These are phyloP conservation scores for Escovopsis weberi DNA, from an alignment of 2,329 filamentous ascomycete species.

Conservation along the genomic window DNA sequence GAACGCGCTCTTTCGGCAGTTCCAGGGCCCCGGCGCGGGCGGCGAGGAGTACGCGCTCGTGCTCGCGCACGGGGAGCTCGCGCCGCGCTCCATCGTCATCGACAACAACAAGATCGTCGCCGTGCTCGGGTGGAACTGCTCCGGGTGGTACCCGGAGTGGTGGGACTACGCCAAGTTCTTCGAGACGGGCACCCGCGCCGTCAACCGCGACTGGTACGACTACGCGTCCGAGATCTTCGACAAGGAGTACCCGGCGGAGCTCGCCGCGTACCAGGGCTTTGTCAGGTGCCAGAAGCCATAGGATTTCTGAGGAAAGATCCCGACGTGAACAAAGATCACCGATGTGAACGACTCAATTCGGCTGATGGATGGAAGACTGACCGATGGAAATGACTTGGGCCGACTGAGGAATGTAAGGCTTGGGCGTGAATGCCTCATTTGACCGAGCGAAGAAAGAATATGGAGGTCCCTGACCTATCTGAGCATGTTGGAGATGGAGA, in stretches of 20 bases:
- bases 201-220: slow-evolving; percentile 18
- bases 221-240: slow-evolving; percentile 17
- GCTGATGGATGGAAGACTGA: neutral
- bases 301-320: neutral
- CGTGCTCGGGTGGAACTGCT: slow-evolving; percentile 18
- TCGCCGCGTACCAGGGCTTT: slow-evolving; percentile 18
- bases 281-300: slow-evolving; percentile 14
- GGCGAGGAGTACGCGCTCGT: slow-evolving; percentile 5
- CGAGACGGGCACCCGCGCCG: slow-evolving; percentile 13
- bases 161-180: slow-evolving; percentile 23
- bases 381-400: no score
- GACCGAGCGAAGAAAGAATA: no score
- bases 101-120: slow-evolving; percentile 10
- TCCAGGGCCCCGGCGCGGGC: slow-evolving; percentile 3
- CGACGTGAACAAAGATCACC: slow-evolving; percentile 2
- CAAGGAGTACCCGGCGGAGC: slow-evolving; percentile 10
- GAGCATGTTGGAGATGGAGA: no score
- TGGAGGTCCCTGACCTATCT: no score
- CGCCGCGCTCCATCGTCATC: slow-evolving; percentile 17
- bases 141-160: slow-evolving; percentile 19
- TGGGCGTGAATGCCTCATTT: no score
- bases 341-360: neutral
- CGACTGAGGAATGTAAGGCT: no score
- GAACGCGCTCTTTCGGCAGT: slow-evolving; percentile 9
- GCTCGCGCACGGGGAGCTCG: slow-evolving; percentile 14